Percentiles rank a stretch among this genome's conserved stretches.
Conservation (phyloP, 805 yeast species). For the Ogataea wickerhamii region DNA sequence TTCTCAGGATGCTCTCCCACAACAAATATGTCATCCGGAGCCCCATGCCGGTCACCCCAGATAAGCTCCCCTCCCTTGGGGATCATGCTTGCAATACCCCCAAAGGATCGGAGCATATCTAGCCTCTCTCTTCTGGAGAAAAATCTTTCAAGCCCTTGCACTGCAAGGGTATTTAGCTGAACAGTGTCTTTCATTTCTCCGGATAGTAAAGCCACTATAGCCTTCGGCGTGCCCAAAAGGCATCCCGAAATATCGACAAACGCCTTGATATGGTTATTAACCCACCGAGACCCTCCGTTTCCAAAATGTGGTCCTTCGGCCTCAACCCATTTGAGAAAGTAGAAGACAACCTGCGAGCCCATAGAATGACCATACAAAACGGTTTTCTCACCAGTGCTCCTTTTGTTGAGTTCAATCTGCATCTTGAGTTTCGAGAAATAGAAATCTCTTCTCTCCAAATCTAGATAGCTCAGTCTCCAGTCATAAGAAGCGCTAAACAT, state of each 20-base stretch:
- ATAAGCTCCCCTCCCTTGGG: conserved; percentile 91
- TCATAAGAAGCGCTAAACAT: conserved; percentile 93
- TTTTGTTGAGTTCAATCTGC: conserved; percentile 61
- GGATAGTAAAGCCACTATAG: conserved; percentile 85
- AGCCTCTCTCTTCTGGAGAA: conserved; percentile 86
- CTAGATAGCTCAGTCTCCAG: conserved; percentile 91
- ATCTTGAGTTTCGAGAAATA: conserved; percentile 76
- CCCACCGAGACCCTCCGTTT: conserved; percentile 90
- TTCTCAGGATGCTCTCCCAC: conserved; percentile 18
- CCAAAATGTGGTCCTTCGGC: conserved; percentile 79
- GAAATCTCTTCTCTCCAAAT: conserved; percentile 81
- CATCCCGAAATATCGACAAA: conserved; percentile 87
- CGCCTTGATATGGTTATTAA: conserved; percentile 76
- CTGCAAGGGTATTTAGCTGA: conserved; percentile 86
- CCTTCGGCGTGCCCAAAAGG: conserved; percentile 90
- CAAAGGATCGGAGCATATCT: conserved; percentile 80
- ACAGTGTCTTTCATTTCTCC: conserved; percentile 99
- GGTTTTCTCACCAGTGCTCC: conserved; percentile 57
- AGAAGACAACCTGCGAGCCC: conserved; percentile 90
- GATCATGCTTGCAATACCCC: conserved; percentile 93
- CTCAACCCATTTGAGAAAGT: conserved; percentile 95
- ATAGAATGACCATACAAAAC: conserved; percentile 89
- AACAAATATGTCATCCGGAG: conserved; percentile 63
- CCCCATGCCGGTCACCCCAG: conserved; percentile 72
- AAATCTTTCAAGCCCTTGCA: conserved; percentile 91